Conservation (phyloP, 2,329 filamentous ascomycete genomes). For the Dichotomopilus funicola region DNA sequence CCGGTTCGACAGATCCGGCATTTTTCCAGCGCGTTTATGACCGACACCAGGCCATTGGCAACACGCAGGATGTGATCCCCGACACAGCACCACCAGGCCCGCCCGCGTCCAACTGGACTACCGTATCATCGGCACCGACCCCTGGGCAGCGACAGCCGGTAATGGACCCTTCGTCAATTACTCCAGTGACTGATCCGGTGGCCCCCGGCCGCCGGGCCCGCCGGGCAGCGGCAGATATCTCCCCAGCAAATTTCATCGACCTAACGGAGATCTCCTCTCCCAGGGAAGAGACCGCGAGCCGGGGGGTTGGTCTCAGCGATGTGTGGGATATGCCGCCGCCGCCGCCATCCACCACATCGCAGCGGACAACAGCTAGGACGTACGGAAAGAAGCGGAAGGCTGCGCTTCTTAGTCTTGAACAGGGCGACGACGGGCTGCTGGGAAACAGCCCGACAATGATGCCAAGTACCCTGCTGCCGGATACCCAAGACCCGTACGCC, state of each 20-base stretch:
- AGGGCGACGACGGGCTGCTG: neutral
- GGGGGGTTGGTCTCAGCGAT: slow-evolving; percentile 22
- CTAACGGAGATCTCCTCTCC: slow-evolving; percentile 32
- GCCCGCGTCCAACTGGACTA: slow-evolving; percentile 2
- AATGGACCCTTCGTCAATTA: slow-evolving; percentile 9
- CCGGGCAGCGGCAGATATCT: slow-evolving; percentile 3
- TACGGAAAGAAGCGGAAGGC: slow-evolving; percentile 14
- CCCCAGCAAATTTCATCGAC: slow-evolving; percentile 19
- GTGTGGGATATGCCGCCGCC: slow-evolving; percentile 40
- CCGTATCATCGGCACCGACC: slow-evolving; percentile 5
- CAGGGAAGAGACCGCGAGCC: slow-evolving; percentile 19
- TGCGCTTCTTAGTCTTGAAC: slow-evolving; percentile 5
- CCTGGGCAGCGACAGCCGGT: slow-evolving; percentile 4
- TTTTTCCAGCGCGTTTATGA: slow-evolving; percentile 44
- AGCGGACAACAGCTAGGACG: slow-evolving; percentile 2
- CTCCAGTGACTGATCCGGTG: slow-evolving; percentile 27
- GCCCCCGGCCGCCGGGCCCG: slow-evolving; percentile 13
- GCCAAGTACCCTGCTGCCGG: slow-evolving; percentile 2
- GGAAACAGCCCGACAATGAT: neutral
- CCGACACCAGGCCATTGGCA: slow-evolving; percentile 35
- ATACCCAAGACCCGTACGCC: slow-evolving; percentile 20
- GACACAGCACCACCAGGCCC: neutral
- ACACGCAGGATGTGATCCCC: neutral
- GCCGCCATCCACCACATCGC: slow-evolving; percentile 27
- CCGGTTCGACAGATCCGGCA: slow-evolving; percentile 40